Percentiles rank a stretch among this genome's conserved stretches.
phyloP scores from a whole-genome alignment of 768 basidiomycete genomes.

The Tulasnella sp. region DNA sequence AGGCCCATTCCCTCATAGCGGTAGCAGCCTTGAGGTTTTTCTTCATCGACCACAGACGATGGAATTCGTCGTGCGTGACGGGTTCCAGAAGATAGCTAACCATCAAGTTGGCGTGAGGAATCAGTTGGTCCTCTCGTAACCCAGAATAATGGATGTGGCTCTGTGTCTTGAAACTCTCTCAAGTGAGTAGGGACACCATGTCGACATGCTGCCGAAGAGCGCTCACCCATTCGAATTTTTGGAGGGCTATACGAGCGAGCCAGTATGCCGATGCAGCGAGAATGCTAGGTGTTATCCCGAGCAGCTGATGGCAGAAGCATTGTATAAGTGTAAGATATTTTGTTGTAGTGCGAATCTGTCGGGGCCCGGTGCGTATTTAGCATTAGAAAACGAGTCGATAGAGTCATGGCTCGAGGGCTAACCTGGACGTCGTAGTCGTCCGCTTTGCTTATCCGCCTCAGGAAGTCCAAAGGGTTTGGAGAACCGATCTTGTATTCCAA shows the following conservation, averaged over 20 bases:
- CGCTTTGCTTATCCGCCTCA: neutral
- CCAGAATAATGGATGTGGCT: too few species aligned
- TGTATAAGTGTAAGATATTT: neutral
- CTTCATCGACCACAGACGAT: too few species aligned
- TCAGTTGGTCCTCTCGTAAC: too few species aligned
- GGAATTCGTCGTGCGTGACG: too few species aligned
- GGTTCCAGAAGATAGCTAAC: too few species aligned
- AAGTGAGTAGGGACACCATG: too few species aligned
- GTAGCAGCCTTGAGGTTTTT: too few species aligned
- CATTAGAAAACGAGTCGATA: neutral
- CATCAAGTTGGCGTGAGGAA: too few species aligned
- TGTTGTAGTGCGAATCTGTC: neutral
- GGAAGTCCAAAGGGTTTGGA: neutral
- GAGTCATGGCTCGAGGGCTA: neutral
- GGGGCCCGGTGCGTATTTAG: neutral
- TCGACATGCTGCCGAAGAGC: neutral
- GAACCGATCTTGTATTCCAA: neutral
- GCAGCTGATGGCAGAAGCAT: neutral
- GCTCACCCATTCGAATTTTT: neutral
- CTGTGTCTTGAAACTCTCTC: too few species aligned
- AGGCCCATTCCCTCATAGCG: too few species aligned
- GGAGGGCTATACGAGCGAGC: neutral
- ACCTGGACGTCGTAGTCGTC: neutral
- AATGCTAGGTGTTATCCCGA: neutral
- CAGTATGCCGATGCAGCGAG: neutral